Conservation (phyloP, 306 rosid genomes). For the Morella rubra region DNA sequence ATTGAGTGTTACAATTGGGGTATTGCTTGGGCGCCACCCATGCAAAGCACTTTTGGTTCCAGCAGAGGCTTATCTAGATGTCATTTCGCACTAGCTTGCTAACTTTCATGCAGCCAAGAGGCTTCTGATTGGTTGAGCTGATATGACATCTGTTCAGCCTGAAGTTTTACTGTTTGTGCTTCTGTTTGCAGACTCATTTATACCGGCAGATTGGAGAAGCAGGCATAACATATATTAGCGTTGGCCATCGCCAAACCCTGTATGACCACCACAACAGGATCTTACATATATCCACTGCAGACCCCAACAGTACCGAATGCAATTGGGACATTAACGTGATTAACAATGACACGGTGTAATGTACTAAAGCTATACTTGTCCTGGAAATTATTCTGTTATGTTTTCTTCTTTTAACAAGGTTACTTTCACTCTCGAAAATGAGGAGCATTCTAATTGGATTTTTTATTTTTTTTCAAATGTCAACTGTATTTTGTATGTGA, state of each 20-base stretch:
- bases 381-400: background rate
- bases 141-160: constrained; percentile 9
- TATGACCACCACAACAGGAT: constrained; percentile 50
- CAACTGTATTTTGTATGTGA: background rate
- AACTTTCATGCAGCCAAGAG: background rate
- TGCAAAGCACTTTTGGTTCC: background rate
- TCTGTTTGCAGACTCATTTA: constrained; percentile 64
- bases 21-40: background rate
- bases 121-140: background rate
- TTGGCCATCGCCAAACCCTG: constrained; percentile 81
- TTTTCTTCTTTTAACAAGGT: background rate
- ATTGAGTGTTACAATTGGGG: no score
- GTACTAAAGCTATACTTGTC: background rate
- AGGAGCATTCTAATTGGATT: background rate
- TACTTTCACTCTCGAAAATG: background rate
- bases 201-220: constrained; percentile 64
- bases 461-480: background rate
- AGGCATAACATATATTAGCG: constrained; percentile 78
- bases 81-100: background rate
- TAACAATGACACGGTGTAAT: constrained; percentile 28
- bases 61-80: background rate
- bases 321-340: constrained; percentile 66
- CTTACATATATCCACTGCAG: constrained; percentile 50
- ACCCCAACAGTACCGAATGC: constrained; percentile 32
- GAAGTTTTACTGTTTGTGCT: constrained; percentile 21